phyloP scores from a whole-genome alignment of 345 rosid species.

The Stellera chamaejasme region DNA sequence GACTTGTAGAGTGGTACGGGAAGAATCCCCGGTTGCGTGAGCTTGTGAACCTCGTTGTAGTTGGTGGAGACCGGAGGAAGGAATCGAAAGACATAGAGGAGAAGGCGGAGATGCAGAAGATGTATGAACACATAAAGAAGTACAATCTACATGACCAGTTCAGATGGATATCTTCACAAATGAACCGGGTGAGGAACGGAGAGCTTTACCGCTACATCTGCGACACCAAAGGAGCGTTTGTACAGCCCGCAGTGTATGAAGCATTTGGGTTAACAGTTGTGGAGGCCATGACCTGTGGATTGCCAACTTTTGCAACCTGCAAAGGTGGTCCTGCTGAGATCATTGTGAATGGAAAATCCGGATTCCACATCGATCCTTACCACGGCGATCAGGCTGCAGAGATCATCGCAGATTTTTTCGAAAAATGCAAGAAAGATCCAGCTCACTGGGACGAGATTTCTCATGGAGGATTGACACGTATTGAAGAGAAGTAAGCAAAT shows the following conservation, averaged over 20 bases:
- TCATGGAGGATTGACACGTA: slow-evolving; percentile 65
- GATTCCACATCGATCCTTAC: slow-evolving; percentile 89
- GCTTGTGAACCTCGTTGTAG: slow-evolving; percentile 75
- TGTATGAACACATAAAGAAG: slow-evolving; percentile 48
- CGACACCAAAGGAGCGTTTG: slow-evolving; percentile 54
- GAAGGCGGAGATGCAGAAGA: slow-evolving; percentile 89
- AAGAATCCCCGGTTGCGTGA: slow-evolving; percentile 64
- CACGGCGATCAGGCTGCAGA: slow-evolving; percentile 80
- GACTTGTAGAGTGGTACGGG: slow-evolving; percentile 95
- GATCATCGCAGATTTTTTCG: slow-evolving; percentile 61
- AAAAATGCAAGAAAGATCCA: slow-evolving; percentile 58
- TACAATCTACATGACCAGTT: slow-evolving; percentile 61
- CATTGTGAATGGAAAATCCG: slow-evolving; percentile 75
- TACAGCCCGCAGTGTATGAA: slow-evolving; percentile 65
- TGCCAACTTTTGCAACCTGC: slow-evolving; percentile 73
- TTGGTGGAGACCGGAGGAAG: slow-evolving; percentile 88
- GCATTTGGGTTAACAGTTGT: slow-evolving; percentile 68
- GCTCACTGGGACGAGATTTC: slow-evolving; percentile 74
- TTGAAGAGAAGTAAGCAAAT: slow-evolving; percentile 61
- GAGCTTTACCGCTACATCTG: slow-evolving; percentile 65
- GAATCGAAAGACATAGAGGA: slow-evolving; percentile 88
- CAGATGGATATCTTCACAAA: slow-evolving; percentile 75
- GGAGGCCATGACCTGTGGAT: slow-evolving; percentile 71
- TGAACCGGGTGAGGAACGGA: slow-evolving; percentile 63
- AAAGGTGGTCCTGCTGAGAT: slow-evolving; percentile 98